Conservation (phyloP, 345 rosid species). For the Crucihimalaya himalaica region DNA sequence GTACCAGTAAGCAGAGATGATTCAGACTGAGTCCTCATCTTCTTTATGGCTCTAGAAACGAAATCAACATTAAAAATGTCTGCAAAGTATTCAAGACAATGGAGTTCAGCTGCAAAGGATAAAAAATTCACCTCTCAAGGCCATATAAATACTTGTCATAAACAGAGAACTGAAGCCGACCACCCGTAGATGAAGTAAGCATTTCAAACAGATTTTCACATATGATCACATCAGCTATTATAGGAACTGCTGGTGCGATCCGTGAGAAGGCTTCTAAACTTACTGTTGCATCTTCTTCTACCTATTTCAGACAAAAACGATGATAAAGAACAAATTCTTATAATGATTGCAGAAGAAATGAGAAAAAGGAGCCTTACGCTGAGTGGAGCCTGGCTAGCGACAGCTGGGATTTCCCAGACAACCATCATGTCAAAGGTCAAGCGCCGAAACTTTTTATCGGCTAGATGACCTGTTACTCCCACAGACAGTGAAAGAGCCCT, state of each 20-base stretch:
- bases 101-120: slow-evolving; percentile 1
- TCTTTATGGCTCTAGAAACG: slow-evolving; percentile 72
- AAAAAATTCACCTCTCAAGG: slow-evolving; percentile 64
- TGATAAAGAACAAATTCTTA: slow-evolving; percentile 14
- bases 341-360: background rate
- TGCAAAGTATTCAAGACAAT: background rate
- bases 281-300: slow-evolving; percentile 73
- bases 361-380: slow-evolving; percentile 47
- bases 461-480: slow-evolving; percentile 68
- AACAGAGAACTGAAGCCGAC: slow-evolving; percentile 72
- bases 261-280: slow-evolving; percentile 89
- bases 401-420: slow-evolving; percentile 89
- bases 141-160: slow-evolving; percentile 80
- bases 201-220: slow-evolving; percentile 85
- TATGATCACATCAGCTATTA: slow-evolving; percentile 75
- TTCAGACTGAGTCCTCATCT: slow-evolving; percentile 80
- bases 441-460: slow-evolving; percentile 79
- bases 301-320: slow-evolving; percentile 44
- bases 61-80: background rate
- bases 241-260: slow-evolving; percentile 85
- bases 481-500: slow-evolving; percentile 74
- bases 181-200: slow-evolving; percentile 63
- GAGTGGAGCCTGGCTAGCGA: slow-evolving; percentile 59
- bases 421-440: slow-evolving; percentile 92
- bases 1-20: slow-evolving; percentile 73